Conservation (phyloP, 306 rosid genomes). For the Alnus glutinosa region DNA sequence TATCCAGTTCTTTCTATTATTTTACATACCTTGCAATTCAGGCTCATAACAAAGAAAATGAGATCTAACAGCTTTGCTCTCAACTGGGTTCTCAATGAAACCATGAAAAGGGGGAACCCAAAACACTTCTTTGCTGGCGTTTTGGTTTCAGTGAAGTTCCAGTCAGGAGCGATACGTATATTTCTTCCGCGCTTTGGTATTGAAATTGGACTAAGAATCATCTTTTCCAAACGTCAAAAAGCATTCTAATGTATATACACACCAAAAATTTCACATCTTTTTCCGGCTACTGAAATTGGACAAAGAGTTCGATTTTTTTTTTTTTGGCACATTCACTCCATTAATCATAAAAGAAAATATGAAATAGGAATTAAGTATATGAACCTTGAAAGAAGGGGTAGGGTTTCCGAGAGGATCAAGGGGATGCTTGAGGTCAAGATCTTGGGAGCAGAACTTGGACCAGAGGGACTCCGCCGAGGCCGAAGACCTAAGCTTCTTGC, state of each 20-base stretch:
- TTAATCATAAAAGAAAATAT: not conserved
- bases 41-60: not conserved
- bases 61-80: not conserved
- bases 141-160: not conserved
- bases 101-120: not conserved
- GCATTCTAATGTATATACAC: not conserved
- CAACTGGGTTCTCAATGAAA: not conserved
- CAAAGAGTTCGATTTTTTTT: not conserved
- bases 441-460: slow-evolving; percentile 55
- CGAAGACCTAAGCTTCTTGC: slow-evolving; percentile 45
- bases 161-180: not conserved
- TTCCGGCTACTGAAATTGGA: not conserved
- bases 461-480: slow-evolving; percentile 76
- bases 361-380: not conserved
- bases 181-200: not conserved
- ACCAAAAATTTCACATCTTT: not conserved
- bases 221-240: not conserved
- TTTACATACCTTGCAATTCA: no score
- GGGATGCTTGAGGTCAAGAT: slow-evolving; percentile 54
- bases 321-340: not conserved
- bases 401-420: slow-evolving; percentile 61
- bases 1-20: no score
- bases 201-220: not conserved
- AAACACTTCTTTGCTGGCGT: not conserved
- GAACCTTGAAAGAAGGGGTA: slow-evolving; percentile 71